Percentiles rank a stretch among this genome's conserved stretches.
phyloP scores from a whole-genome alignment of 2,329 filamentous ascomycete species.

The Hypoxylon sp. region DNA sequence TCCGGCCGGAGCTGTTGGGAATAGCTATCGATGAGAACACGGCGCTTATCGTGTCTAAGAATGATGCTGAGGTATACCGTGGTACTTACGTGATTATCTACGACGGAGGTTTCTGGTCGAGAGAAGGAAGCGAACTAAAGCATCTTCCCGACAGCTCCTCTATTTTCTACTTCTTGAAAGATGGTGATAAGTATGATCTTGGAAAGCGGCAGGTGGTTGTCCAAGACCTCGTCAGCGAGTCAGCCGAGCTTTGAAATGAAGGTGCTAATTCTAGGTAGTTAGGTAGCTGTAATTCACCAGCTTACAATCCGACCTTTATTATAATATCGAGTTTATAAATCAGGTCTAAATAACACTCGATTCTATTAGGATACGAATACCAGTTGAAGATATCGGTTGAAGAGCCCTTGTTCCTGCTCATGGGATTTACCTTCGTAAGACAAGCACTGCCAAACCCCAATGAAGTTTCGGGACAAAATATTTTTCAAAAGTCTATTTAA shows the following conservation, averaged over 20 bases:
- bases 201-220: slow-evolving; percentile 50
- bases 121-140: slow-evolving; percentile 53
- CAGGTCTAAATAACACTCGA: too few relatives aligned
- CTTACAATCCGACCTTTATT: too few relatives aligned
- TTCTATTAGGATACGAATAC: too few relatives aligned
- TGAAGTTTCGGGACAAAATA: too few relatives aligned
- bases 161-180: slow-evolving; percentile 52
- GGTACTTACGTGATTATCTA: slow-evolving; percentile 55
- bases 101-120: slow-evolving; percentile 53
- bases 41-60: slow-evolving; percentile 52
- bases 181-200: slow-evolving; percentile 53
- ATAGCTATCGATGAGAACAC: slow-evolving; percentile 56
- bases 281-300: not conserved
- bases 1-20: slow-evolving; percentile 52
- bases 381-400: not conserved
- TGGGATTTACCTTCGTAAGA: too few relatives aligned
- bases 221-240: slow-evolving; percentile 2
- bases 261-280: not conserved
- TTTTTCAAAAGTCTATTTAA: too few relatives aligned
- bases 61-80: slow-evolving; percentile 51
- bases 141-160: slow-evolving; percentile 47
- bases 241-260: not conserved
- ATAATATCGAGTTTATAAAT: not conserved
- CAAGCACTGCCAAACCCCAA: too few relatives aligned
- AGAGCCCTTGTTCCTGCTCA: not conserved